Percentiles rank a stretch among this genome's conserved stretches.
Conservation (phyloP, 163 green algal genomes). For the Chloromonas sp. region DNA sequence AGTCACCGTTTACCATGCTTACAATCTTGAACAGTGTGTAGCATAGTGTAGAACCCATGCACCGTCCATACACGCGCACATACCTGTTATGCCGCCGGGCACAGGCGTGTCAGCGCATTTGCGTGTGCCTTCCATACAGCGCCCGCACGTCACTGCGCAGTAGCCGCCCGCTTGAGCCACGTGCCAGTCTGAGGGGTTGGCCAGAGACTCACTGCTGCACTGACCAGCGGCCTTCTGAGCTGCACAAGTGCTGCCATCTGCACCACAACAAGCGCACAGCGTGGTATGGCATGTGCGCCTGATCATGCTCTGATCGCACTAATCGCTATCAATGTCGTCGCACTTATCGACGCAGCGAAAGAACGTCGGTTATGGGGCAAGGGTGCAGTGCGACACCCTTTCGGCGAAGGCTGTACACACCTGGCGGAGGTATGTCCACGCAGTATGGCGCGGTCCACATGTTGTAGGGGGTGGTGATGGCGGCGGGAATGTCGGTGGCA, state of each 20-base stretch:
- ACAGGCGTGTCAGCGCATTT: conserved; percentile 14
- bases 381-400: neutral
- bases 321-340: too few relatives aligned
- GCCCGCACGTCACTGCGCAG: conserved; percentile 22
- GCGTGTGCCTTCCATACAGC: neutral
- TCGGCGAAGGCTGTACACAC: neutral
- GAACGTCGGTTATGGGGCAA: neutral
- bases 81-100: conserved; percentile 2
- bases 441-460: conserved; percentile 22
- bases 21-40: too few relatives aligned
- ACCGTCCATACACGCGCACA: too few relatives aligned
- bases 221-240: conserved; percentile 8
- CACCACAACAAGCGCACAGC: neutral
- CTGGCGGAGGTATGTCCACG: conserved; percentile 17
- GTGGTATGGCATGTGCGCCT: neutral
- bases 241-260: conserved; percentile 2
- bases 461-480: conserved; percentile 13
- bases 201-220: neutral
- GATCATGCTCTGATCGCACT: too few relatives aligned
- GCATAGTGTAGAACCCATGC: too few relatives aligned
- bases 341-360: too few relatives aligned
- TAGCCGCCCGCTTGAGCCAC: conserved; percentile 10
- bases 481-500: conserved; percentile 14
- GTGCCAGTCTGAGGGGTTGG: conserved; percentile 2
- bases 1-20: too few relatives aligned